Evolutionary conservation across 192 early-diverging fungal genomes (phyloP), one percentile per base, ranked within the genome.

Genomic region (Backusella tarrabulga): DNA sequence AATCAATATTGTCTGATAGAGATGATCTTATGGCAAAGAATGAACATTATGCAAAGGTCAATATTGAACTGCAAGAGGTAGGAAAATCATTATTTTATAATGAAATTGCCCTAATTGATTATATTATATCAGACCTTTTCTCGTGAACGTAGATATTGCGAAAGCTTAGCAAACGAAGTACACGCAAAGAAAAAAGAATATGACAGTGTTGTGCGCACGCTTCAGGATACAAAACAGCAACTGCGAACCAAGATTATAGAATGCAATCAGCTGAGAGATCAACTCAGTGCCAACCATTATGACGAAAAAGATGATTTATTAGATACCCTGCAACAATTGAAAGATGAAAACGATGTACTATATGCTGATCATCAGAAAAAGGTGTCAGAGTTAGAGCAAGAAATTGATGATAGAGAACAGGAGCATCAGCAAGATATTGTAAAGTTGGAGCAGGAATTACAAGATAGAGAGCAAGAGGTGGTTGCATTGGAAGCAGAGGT

Each of bases 391-490:
- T 66, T 68, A 8, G 29, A 69, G n/a, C 68, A 79, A 11, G 77
- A 77, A 15, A 67, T 68, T 34, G 72, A 73, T 36, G 73, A 77
- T 38, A 73, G 83, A 35, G 70, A 52, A 8, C 26, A 44, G 38
- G 75, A 77, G 6, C 19, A 81, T 19, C 69, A 83, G 15, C 68
- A 79, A 17, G 77, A 77, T 3, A 71, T 54, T 34, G 67, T 68
- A 26, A 68, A 77, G 15, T 69, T 86, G 32, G 70, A 52, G 11
- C 26, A 44, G 50, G 75, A 79, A 12, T 19, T 83, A 7, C 69
- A 83, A n/a, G 66, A 81, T 50, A 75, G 83, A 21, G 76, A 79
- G 46, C 75, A 77, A 19, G 84, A 85, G 29, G 60, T 78, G 40
- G 9, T 34, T 21, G 76, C 73, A 14, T 74, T 85, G 42, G 76